A percentile compares a stretch with the other conserved stretches of the same genome.
phyloP scores from a whole-genome alignment of 2,329 filamentous ascomycete species.

The Biscogniauxia sp. region DNA sequence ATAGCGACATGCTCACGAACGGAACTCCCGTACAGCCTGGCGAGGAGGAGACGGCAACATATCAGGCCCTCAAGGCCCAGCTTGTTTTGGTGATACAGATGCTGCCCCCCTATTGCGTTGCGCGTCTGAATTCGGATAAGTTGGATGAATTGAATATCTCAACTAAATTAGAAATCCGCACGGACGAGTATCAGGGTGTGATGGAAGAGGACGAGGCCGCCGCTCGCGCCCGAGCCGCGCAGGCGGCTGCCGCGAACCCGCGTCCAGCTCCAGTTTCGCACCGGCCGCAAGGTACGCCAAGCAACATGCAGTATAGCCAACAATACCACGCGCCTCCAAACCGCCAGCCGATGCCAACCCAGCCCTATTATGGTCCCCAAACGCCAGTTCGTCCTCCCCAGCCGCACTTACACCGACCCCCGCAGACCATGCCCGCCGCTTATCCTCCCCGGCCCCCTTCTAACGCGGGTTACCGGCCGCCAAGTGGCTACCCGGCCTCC shows the following conservation, averaged over 20 bases:
- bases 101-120: slow-evolving; percentile 80
- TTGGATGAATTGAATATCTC: slow-evolving; percentile 80
- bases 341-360: slow-evolving; percentile 42
- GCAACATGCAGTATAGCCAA: slow-evolving; percentile 41
- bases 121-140: slow-evolving; percentile 82
- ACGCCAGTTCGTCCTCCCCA: slow-evolving; percentile 40
- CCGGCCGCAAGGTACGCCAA: slow-evolving; percentile 39
- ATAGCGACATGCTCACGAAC: slow-evolving; percentile 65
- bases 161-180: slow-evolving; percentile 71
- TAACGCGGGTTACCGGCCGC: slow-evolving; percentile 48
- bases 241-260: slow-evolving; percentile 38
- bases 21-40: slow-evolving; percentile 66
- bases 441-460: slow-evolving; percentile 35
- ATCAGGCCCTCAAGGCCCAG: slow-evolving; percentile 73
- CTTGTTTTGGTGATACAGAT: slow-evolving; percentile 70
- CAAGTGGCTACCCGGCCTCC: slow-evolving; percentile 43
- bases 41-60: slow-evolving; percentile 59
- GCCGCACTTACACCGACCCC: slow-evolving; percentile 38
- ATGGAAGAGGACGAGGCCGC: slow-evolving; percentile 80
- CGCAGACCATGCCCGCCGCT: slow-evolving; percentile 37
- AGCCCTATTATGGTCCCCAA: slow-evolving; percentile 45
- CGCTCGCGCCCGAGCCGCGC: slow-evolving; percentile 47
- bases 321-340: slow-evolving; percentile 48
- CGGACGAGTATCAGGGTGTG: slow-evolving; percentile 70
- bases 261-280: slow-evolving; percentile 38